phyloP scores from a whole-genome alignment of 192 early-diverging fungal species.

The Podila epicladia region DNA sequence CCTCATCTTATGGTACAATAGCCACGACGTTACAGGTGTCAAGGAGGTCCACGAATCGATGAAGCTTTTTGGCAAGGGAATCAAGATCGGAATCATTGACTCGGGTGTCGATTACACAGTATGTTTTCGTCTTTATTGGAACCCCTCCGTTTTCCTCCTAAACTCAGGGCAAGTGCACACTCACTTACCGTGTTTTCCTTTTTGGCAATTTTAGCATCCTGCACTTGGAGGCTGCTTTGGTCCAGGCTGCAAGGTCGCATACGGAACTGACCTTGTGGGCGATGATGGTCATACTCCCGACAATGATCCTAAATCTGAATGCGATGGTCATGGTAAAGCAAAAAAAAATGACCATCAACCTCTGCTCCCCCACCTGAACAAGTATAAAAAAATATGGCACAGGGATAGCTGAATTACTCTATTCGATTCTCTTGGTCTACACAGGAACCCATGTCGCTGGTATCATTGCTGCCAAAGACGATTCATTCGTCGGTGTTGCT shows the following conservation, averaged over 20 bases:
- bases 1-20: neutral
- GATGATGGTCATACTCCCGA: conserved; percentile 58
- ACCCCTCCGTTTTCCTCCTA: neutral
- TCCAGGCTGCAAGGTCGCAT: conserved; percentile 67
- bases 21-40: conserved; percentile 58
- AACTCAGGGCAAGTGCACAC: neutral
- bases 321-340: conserved; percentile 61
- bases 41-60: conserved; percentile 42
- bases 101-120: conserved; percentile 57
- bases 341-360: too few relatives aligned
- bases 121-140: neutral
- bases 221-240: conserved; percentile 76
- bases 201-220: conserved; percentile 53
- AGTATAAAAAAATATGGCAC: too few relatives aligned
- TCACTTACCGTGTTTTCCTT: neutral
- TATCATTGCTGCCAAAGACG: conserved; percentile 78
- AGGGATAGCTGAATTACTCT: too few relatives aligned
- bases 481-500: conserved; percentile 79
- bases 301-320: conserved; percentile 65
- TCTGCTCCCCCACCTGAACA: too few relatives aligned
- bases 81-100: conserved; percentile 72
- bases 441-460: conserved; percentile 70
- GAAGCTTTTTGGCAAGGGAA: conserved; percentile 42
- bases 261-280: conserved; percentile 72
- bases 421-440: neutral